These are phyloP conservation scores for Cercospora sp. DNA, from an alignment of 2,329 filamentous ascomycete genomes.

Conservation along the genomic window DNA sequence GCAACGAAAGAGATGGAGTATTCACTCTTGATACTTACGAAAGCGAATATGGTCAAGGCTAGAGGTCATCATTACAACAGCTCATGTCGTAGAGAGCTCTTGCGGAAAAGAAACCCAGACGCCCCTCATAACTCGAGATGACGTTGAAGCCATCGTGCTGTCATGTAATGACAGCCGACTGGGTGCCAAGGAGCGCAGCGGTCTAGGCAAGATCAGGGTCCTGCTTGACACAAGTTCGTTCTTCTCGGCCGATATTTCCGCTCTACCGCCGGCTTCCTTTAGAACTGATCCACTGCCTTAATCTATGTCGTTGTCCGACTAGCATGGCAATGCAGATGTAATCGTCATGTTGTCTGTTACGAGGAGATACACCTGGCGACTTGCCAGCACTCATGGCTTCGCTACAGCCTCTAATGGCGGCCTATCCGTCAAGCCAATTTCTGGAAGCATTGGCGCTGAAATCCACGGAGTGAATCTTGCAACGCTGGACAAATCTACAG, in stretches of 20 bases:
- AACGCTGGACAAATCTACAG: conserved; percentile 63
- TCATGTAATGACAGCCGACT: background rate
- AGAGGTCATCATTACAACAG: background rate
- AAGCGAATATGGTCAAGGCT: background rate
- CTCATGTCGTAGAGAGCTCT: background rate
- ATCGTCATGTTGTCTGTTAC: background rate
- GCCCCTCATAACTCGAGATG: background rate
- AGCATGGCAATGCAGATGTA: background rate
- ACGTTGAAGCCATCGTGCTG: background rate
- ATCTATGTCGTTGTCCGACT: background rate
- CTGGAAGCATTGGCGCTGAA: conserved; percentile 63
- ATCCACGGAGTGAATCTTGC: conserved; percentile 69
- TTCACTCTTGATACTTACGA: background rate
- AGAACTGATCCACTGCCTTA: background rate
- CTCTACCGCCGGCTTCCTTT: background rate
- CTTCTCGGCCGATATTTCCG: background rate
- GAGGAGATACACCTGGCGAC: background rate
- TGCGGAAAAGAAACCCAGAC: background rate
- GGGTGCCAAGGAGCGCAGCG: background rate
- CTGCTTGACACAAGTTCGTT: background rate
- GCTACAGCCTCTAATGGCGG: background rate
- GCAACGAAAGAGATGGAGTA: background rate
- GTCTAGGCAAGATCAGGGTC: background rate
- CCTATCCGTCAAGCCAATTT: conserved; percentile 13
- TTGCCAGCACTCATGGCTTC: background rate